Evolutionary conservation across 2,329 filamentous ascomycete genomes (phyloP).

Genomic region (Trichoderma koningiopsis): DNA sequence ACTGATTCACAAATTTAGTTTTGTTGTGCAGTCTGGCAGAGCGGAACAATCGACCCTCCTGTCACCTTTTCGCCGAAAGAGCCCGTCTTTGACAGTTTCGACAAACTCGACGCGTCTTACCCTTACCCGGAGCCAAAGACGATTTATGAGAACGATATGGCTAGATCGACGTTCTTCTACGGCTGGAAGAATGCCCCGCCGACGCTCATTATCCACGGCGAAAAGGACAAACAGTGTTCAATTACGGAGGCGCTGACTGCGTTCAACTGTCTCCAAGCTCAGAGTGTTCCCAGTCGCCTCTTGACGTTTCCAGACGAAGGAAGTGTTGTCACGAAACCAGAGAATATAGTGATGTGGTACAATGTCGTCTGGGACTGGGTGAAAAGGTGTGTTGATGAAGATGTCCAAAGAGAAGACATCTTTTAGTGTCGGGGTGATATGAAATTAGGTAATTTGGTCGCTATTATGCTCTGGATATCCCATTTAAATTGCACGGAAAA

Average conservation of each 20-base stretch:
- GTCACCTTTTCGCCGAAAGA: constrained; percentile 31
- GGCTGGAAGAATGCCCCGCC: constrained; percentile 66
- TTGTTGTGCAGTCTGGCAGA: constrained; percentile 48
- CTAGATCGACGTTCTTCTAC: constrained; percentile 36
- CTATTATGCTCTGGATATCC: neutral
- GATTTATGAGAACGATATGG: constrained; percentile 6
- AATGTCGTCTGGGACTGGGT: constrained; percentile 68
- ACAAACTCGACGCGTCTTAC: constrained; percentile 48
- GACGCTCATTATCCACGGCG: constrained; percentile 72
- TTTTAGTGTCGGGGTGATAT: neutral
- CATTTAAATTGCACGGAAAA: neutral
- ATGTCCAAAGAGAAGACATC: constrained; percentile 30
- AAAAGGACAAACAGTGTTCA: constrained; percentile 63
- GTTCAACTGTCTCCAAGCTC: constrained; percentile 71
- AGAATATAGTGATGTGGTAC: constrained; percentile 72
- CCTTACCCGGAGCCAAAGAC: constrained; percentile 35
- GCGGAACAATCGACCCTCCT: constrained; percentile 45
- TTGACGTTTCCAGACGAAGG: constrained; percentile 74
- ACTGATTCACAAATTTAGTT: constrained; percentile 28
- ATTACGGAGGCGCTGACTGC: constrained; percentile 61
- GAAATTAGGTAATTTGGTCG: neutral
- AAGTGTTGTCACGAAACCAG: constrained; percentile 68
- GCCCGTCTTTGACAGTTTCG: constrained; percentile 27
- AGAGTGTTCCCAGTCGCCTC: constrained; percentile 68
- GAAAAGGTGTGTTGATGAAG: constrained; percentile 49